These are phyloP conservation scores for Tardiomyces blankii DNA, from an alignment of 1,139 yeast genomes.

Conservation along the genomic window DNA sequence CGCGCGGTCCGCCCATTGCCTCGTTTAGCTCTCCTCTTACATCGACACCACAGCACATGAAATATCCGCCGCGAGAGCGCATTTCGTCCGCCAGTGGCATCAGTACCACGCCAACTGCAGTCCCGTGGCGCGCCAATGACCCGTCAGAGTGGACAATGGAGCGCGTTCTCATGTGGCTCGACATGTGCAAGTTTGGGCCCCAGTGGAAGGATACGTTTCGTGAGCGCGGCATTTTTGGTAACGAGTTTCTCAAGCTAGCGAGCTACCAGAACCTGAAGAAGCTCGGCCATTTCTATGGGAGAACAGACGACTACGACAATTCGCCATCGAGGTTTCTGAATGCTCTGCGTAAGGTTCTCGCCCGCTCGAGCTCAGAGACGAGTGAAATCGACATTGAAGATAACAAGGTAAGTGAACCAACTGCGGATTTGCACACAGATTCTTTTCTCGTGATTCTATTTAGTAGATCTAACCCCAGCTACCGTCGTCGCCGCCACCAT, in stretches of 20 bases:
- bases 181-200: conserved; percentile 51
- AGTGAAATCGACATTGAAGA: conserved; percentile 10
- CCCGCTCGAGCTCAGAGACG: conserved; percentile 23
- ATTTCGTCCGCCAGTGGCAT: not conserved
- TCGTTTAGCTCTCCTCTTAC: conserved; percentile 5
- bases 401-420: conserved; percentile 1
- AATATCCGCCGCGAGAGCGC: conserved; percentile 1
- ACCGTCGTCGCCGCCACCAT: not conserved
- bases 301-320: conserved; percentile 32
- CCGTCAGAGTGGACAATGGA: conserved; percentile 56
- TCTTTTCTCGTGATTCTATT: no score
- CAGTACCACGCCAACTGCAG: not conserved
- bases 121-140: conserved; percentile 22
- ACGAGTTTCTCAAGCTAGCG: conserved; percentile 52
- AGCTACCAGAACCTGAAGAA: conserved; percentile 49
- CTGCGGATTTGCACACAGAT: no score
- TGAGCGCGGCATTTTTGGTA: conserved; percentile 49
- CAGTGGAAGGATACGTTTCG: conserved; percentile 62
- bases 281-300: conserved; percentile 27
- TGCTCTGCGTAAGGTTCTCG: conserved; percentile 34
- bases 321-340: conserved; percentile 48
- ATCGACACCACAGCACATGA: conserved; percentile 9
- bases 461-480: not conserved
- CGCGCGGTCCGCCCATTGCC: not conserved
- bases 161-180: conserved; percentile 60